Conservation (phyloP, 257 asterid genomes). For the Mentha longifolia region DNA sequence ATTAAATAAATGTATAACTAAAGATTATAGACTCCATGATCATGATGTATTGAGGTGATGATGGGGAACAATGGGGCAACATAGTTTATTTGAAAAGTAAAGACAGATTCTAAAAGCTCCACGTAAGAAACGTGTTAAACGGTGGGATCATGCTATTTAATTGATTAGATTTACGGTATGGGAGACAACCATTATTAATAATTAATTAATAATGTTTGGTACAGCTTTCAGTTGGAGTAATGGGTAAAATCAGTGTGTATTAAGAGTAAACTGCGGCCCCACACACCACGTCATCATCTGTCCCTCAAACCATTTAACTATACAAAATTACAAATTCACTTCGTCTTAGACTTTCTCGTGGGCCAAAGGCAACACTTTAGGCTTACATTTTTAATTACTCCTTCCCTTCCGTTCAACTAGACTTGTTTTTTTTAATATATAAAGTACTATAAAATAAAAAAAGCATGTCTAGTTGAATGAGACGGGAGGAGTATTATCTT, state of each 20-base stretch:
- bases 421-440: too few relatives aligned
- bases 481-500: too few relatives aligned
- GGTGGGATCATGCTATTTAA: constrained; percentile 21
- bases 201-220: constrained; percentile 12
- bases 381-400: neutral
- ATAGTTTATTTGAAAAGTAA: too few relatives aligned
- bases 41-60: too few relatives aligned
- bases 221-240: neutral
- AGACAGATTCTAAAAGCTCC: neutral
- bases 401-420: too few relatives aligned
- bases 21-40: too few relatives aligned
- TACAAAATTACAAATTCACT: too few relatives aligned
- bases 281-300: neutral
- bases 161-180: neutral
- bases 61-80: too few relatives aligned
- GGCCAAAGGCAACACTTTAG: neutral
- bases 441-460: too few relatives aligned
- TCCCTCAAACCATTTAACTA: neutral
- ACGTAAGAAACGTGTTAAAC: constrained; percentile 32
- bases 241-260: constrained; percentile 30
- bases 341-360: too few relatives aligned
- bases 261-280: constrained; percentile 29
- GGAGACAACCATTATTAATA: constrained; percentile 12
- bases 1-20: too few relatives aligned
- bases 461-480: too few relatives aligned